Evolutionary conservation across 1,284 basidiomycete genomes (phyloP).

Genomic region (Fomitiporia mediterranea): DNA sequence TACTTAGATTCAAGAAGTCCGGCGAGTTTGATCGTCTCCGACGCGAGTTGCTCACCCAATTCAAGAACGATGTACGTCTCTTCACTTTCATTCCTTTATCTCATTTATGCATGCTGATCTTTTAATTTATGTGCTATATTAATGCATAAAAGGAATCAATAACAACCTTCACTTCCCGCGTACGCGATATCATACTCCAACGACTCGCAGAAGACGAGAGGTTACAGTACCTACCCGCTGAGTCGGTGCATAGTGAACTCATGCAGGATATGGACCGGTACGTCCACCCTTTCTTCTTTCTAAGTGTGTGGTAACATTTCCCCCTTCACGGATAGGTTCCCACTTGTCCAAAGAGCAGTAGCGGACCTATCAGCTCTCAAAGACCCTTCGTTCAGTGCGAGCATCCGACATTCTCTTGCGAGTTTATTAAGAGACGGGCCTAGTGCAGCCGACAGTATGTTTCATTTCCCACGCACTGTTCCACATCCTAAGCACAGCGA

Average conservation of each 20-base stretch:
- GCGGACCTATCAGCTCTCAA: slow-evolving; percentile 48
- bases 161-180: slow-evolving; percentile 46
- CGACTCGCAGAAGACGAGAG: slow-evolving; percentile 50
- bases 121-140: neutral
- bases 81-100: neutral
- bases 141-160: slow-evolving; percentile 43
- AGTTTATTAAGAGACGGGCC: neutral
- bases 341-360: slow-evolving; percentile 59
- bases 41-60: slow-evolving; percentile 57
- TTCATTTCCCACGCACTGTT: too few species aligned
- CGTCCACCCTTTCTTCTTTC: slow-evolving; percentile 18
- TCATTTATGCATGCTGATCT: slow-evolving; percentile 11
- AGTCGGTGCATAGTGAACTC: slow-evolving; percentile 52
- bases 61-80: slow-evolving; percentile 55
- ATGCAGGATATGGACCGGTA: slow-evolving; percentile 70
- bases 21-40: slow-evolving; percentile 74
- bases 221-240: slow-evolving; percentile 49
- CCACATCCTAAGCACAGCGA: too few species aligned
- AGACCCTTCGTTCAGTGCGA: slow-evolving; percentile 44
- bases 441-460: neutral
- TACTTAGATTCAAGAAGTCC: slow-evolving; percentile 66
- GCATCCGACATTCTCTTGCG: slow-evolving; percentile 32
- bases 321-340: slow-evolving; percentile 50
- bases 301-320: too few species aligned
- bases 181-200: slow-evolving; percentile 56